Evolutionary conservation across 441 rosid genomes (phyloP), one percentile per base, ranked within the genome.

Genomic region (Aquilaria agallochum): DNA sequence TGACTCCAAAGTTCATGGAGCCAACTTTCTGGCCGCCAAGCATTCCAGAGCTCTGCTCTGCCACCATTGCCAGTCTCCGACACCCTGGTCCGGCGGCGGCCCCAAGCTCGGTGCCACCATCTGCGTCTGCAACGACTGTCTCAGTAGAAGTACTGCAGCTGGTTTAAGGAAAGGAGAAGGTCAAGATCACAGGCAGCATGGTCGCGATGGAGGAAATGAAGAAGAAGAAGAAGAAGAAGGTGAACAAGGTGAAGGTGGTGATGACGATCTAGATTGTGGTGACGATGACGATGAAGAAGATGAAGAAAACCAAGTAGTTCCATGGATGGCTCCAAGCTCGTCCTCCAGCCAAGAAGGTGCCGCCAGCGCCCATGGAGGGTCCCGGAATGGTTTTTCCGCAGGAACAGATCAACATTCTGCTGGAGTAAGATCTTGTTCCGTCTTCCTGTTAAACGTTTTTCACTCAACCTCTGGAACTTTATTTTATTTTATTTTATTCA

Each of bases 251-350:
- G 47, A 45, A 10, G 58, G 14, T 30, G 53, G 9, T 4, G 36
- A 40, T 31, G 67, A 46, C 10, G 67, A 63, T 15, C 34, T 13
- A 45, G 58, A 40, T 5, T 46, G 53, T 2, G 55, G 52, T 20
- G 66, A 53, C 6, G 50, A 8, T 11, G 66, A 12, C 33, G 40
- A 13, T 5, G 15, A 53, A 9, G 46, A 50, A 0, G 58, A 34
- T 45, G 67, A 64, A 55, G 67, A 64, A 32, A 64, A 64, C 34
- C 67, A 64, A 31, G 67, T 64, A n/a, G 67, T 64, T 55, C 67
- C 67, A 1, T 55, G 53, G 44, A 50, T 51, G 7, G 66, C 31
- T 30, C 42, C 66, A 13, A 33, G 27, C 55, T 64, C 54, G 46
- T 42, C 66, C 2, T 68, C 76, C 9, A 66, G 66, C 11, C 58